Conservation (phyloP, 805 yeast genomes). For the Tetrapisispora iriomotensis region DNA sequence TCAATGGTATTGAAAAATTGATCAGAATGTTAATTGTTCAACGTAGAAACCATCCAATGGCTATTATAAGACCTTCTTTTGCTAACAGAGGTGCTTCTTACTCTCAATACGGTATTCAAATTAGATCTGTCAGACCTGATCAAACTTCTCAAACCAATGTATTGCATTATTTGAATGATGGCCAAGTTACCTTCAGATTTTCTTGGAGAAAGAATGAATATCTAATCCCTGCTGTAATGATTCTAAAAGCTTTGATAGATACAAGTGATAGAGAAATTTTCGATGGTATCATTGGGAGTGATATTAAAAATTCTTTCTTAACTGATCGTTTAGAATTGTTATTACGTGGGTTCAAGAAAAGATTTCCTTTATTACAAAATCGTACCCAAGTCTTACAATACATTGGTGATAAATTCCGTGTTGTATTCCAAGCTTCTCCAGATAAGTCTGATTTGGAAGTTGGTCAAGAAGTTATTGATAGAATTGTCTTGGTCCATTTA, state of each 20-base stretch:
- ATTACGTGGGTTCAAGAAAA: constrained; percentile 77
- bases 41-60: constrained; percentile 97
- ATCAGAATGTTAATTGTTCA: constrained; percentile 97
- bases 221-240: constrained; percentile 85
- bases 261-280: constrained; percentile 92
- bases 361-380: constrained; percentile 53
- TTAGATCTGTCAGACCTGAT: constrained; percentile 90
- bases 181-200: constrained; percentile 92
- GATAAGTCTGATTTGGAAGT: constrained; percentile 85
- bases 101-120: constrained; percentile 84
- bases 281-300: constrained; percentile 91
- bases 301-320: constrained; percentile 76
- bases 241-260: constrained; percentile 80
- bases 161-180: constrained; percentile 90
- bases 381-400: constrained; percentile 87
- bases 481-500: constrained; percentile 86
- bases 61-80: constrained; percentile 88
- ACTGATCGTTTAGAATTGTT: constrained; percentile 96
- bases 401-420: constrained; percentile 91
- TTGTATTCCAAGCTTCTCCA: constrained; percentile 81
- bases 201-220: constrained; percentile 97
- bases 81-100: constrained; percentile 89
- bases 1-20: constrained; percentile 93
- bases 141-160: constrained; percentile 97
- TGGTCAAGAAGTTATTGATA: constrained; percentile 70